These are phyloP conservation scores for Sporothrix phasma DNA, from an alignment of 2,329 filamentous ascomycete species.

Conservation along the genomic window DNA sequence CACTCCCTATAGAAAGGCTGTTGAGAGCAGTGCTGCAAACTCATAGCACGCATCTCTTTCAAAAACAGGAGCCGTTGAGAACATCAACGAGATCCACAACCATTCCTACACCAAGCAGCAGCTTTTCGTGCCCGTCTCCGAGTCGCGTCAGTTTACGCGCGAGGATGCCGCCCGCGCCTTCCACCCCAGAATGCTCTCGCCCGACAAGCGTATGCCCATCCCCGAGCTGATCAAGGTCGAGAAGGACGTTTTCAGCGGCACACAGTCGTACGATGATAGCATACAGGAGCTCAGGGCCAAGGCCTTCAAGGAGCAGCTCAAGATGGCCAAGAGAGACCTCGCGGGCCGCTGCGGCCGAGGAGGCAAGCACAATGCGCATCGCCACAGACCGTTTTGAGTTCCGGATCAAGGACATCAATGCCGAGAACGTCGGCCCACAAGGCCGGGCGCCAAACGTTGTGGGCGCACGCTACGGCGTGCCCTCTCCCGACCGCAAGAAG, in stretches of 20 bases:
- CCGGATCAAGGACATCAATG: slow-evolving; percentile 49
- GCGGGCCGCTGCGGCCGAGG: slow-evolving; percentile 30
- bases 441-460: slow-evolving; percentile 43
- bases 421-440: slow-evolving; percentile 44
- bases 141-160: slow-evolving; percentile 54
- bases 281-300: slow-evolving; percentile 26
- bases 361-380: slow-evolving; percentile 35
- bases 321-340: slow-evolving; percentile 20
- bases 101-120: slow-evolving; percentile 53
- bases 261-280: slow-evolving; percentile 18
- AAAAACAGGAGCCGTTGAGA: slow-evolving; percentile 43
- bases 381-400: slow-evolving; percentile 45
- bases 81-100: slow-evolving; percentile 56
- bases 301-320: slow-evolving; percentile 20
- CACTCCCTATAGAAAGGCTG: slow-evolving; percentile 63
- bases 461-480: slow-evolving; percentile 56
- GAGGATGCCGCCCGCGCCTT: slow-evolving; percentile 57
- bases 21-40: slow-evolving; percentile 63
- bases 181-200: slow-evolving; percentile 47
- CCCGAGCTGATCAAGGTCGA: slow-evolving; percentile 51
- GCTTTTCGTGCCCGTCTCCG: slow-evolving; percentile 54
- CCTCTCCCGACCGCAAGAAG: slow-evolving; percentile 51
- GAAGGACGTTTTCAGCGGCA: slow-evolving; percentile 34
- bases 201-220: slow-evolving; percentile 52
- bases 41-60: slow-evolving; percentile 65